phyloP scores from a whole-genome alignment of 345 rosid genomes.

The Noccaea caerulescens region DNA sequence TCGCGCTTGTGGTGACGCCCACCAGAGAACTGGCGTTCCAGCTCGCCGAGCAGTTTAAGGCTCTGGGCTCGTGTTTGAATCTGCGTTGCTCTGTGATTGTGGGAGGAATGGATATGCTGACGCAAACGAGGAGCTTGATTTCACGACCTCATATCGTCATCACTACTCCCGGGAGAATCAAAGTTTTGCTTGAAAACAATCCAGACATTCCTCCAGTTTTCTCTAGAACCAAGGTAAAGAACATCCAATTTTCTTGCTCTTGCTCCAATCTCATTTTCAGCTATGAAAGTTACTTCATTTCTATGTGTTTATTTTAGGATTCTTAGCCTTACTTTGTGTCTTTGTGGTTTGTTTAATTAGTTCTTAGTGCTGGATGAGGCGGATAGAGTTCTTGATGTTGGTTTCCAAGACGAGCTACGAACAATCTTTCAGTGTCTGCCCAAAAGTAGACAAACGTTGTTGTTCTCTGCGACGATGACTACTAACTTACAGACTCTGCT shows the following conservation, averaged over 20 bases:
- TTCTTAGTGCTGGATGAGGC: constrained; percentile 96
- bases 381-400: constrained; percentile 94
- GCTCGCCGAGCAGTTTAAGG: constrained; percentile 92
- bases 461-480: constrained; percentile 98
- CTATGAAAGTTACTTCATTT: neutral
- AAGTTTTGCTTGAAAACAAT: constrained; percentile 76
- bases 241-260: too few relatives aligned
- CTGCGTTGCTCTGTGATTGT: constrained; percentile 82
- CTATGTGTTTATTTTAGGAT: neutral
- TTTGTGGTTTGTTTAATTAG: constrained; percentile 49
- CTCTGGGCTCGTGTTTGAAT: constrained; percentile 85
- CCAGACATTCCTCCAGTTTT: constrained; percentile 81
- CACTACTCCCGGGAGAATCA: constrained; percentile 92
- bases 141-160: constrained; percentile 81
- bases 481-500: constrained; percentile 69
- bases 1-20: constrained; percentile 84
- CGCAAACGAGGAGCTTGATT: constrained; percentile 66
- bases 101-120: constrained; percentile 91
- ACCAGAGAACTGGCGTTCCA: constrained; percentile 93
- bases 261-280: neutral
- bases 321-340: neutral
- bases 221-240: constrained; percentile 80
- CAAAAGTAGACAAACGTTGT: constrained; percentile 71
- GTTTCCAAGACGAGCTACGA: constrained; percentile 86
- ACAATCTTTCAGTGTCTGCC: constrained; percentile 75